These are phyloP conservation scores for Penicillium polonicum DNA, from an alignment of 2,329 filamentous ascomycete species.

Conservation along the genomic window DNA sequence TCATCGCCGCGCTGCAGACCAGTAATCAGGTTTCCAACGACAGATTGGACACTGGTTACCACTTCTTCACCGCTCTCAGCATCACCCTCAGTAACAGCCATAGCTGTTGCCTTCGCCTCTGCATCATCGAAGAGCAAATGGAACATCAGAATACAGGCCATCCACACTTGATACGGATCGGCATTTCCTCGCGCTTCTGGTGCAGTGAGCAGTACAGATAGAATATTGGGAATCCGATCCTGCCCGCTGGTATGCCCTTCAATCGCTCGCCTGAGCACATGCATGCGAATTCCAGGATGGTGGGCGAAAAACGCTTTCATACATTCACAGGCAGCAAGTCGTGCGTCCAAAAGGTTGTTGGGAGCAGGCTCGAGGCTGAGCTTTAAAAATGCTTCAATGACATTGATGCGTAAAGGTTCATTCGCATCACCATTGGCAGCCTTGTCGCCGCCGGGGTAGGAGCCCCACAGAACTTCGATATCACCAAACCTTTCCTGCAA, in stretches of 20 bases:
- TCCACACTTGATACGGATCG: conserved; percentile 87
- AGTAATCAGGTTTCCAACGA: conserved; percentile 80
- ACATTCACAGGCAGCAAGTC: conserved; percentile 82
- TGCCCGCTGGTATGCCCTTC: conserved; percentile 75
- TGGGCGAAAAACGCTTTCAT: conserved; percentile 88
- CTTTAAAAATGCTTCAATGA: conserved; percentile 90
- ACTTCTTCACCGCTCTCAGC: conserved; percentile 88
- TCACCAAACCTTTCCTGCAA: conserved; percentile 90
- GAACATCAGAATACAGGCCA: conserved; percentile 81
- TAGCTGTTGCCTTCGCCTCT: conserved; percentile 74
- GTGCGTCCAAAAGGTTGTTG: conserved; percentile 70
- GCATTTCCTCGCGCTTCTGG: conserved; percentile 59
- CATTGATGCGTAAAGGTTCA: conserved; percentile 68
- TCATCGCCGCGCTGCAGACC: conserved; percentile 75
- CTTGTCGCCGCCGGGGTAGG: conserved; percentile 22
- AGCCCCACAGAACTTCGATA: conserved; percentile 63
- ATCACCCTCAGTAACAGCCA: conserved; percentile 84
- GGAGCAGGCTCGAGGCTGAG: conserved; percentile 69
- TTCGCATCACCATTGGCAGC: conserved; percentile 45
- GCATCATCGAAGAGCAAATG: conserved; percentile 80
- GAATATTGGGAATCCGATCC: conserved; percentile 82
- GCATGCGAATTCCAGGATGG: conserved; percentile 75
- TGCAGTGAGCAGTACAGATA: conserved; percentile 75
- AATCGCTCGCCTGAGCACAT: conserved; percentile 86
- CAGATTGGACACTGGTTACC: conserved; percentile 85